These are phyloP conservation scores for Sodiomyces alkalinus DNA, from an alignment of 2,329 filamentous ascomycete species.

Conservation along the genomic window DNA sequence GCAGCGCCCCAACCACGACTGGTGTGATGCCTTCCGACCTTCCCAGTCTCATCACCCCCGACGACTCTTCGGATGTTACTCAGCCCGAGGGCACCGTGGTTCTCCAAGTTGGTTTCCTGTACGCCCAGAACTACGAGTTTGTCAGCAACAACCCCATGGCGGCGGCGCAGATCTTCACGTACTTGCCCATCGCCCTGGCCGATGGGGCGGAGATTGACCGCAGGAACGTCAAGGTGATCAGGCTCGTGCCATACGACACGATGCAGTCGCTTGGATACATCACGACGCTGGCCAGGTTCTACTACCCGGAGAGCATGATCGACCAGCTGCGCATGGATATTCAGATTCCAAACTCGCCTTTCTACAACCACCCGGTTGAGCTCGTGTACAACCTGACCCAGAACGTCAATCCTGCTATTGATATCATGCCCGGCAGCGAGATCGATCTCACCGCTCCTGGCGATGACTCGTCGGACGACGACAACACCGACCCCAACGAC, in stretches of 20 bases:
- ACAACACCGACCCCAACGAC: conserved; percentile 21
- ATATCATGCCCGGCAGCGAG: conserved; percentile 37
- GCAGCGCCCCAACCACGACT: conserved; percentile 24
- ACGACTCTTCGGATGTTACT: conserved; percentile 33
- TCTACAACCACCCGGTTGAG: conserved; percentile 56
- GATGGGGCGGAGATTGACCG: conserved; percentile 43
- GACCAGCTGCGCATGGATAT: conserved; percentile 54
- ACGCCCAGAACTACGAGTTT: conserved; percentile 70
- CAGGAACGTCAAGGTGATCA: conserved; percentile 48
- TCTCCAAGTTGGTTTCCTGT: conserved; percentile 76
- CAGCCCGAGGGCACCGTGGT: conserved; percentile 50
- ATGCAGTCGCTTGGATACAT: conserved; percentile 55
- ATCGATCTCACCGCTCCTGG: conserved; percentile 23
- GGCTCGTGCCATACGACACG: conserved; percentile 65
- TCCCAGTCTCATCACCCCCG: conserved; percentile 62
- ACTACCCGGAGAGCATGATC: conserved; percentile 58
- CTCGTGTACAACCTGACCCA: conserved; percentile 59
- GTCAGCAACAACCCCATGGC: conserved; percentile 57
- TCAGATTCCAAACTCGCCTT: conserved; percentile 50
- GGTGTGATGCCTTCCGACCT: conserved; percentile 49
- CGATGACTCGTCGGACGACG: conserved; percentile 17
- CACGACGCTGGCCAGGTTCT: conserved; percentile 55
- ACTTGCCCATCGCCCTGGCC: conserved; percentile 55
- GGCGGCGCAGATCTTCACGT: conserved; percentile 72
- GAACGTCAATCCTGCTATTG: conserved; percentile 74